Evolutionary conservation across 2,329 filamentous ascomycete genomes (phyloP).

Genomic region (Aureobasidium subglaciale): DNA sequence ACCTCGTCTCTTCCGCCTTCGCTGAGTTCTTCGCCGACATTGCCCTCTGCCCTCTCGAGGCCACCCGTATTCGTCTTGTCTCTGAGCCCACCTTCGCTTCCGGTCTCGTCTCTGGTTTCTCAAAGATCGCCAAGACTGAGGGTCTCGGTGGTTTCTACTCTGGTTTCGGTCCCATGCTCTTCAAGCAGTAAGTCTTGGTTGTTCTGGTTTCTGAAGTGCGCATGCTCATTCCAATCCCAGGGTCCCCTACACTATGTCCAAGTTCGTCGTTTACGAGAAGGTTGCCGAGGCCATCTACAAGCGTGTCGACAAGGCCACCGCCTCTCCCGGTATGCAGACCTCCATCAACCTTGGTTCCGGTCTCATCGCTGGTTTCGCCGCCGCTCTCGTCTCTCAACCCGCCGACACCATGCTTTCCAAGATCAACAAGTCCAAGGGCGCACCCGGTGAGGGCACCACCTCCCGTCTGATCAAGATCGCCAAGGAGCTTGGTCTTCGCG

Average conservation of each 20-base stretch:
- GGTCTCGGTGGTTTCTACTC: constrained; percentile 83
- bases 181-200: constrained; percentile 58
- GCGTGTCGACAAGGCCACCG: constrained; percentile 60
- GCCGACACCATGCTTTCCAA: constrained; percentile 91
- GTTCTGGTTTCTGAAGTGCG: background rate
- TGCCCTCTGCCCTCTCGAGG: constrained; percentile 84
- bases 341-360: constrained; percentile 78
- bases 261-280: constrained; percentile 93
- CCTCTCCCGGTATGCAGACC: constrained; percentile 65
- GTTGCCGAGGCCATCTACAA: constrained; percentile 67
- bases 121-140: constrained; percentile 76
- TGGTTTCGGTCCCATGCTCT: constrained; percentile 80
- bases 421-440: constrained; percentile 92
- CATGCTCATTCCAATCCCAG: constrained; percentile 34
- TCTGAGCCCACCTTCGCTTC: constrained; percentile 79
- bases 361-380: constrained; percentile 79
- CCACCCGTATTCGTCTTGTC: constrained; percentile 88
- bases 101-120: constrained; percentile 71
- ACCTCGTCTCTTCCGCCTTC: constrained; percentile 58
- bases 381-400: constrained; percentile 79
- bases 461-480: constrained; percentile 80
- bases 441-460: constrained; percentile 76
- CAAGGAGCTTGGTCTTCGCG: constrained; percentile 67
- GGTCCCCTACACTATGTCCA: constrained; percentile 90
- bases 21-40: constrained; percentile 67